These are phyloP conservation scores for Noccaea caerulescens DNA, from an alignment of 345 rosid genomes.

Conservation along the genomic window DNA sequence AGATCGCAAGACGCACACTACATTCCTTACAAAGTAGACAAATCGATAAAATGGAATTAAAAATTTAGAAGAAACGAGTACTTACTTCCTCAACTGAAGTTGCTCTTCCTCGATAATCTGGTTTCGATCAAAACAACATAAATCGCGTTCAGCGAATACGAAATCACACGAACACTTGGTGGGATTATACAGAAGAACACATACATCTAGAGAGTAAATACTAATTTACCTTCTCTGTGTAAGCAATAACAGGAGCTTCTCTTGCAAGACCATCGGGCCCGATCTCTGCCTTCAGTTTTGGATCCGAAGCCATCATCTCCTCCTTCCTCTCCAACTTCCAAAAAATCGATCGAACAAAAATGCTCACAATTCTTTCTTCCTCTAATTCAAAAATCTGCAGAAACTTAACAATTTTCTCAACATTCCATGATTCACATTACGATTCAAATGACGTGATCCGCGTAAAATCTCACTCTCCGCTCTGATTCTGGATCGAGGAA, in stretches of 20 bases:
- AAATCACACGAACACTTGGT: slow-evolving; percentile 8
- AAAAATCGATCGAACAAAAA: not conserved
- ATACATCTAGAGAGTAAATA: slow-evolving; percentile 10
- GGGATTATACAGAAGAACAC: not conserved
- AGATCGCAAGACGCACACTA: slow-evolving; percentile 15
- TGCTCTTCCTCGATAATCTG: slow-evolving; percentile 90
- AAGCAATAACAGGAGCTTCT: slow-evolving; percentile 87
- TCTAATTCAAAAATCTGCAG: slow-evolving; percentile 28
- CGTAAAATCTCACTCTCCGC: slow-evolving; percentile 7
- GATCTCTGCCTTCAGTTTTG: slow-evolving; percentile 70
- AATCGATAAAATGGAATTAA: not conserved
- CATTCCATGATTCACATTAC: slow-evolving; percentile 24
- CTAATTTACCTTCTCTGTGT: slow-evolving; percentile 74
- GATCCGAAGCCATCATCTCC: slow-evolving; percentile 60
- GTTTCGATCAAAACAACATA: not conserved
- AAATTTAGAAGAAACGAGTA: slow-evolving; percentile 3
- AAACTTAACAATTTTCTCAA: not conserved
- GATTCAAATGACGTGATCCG: slow-evolving; percentile 23
- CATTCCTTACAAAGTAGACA: not conserved
- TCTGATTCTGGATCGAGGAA: slow-evolving; percentile 25
- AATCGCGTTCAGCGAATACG: slow-evolving; percentile 23
- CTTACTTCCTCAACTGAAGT: slow-evolving; percentile 80
- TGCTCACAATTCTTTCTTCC: slow-evolving; percentile 23
- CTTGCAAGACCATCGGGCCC: slow-evolving; percentile 87
- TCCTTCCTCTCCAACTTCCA: slow-evolving; percentile 29